A percentile compares a stretch with the other conserved stretches of the same genome.
These are phyloP conservation scores for Aotearoamyces nothofagi DNA, from an alignment of 2,329 filamentous ascomycete genomes.

Conservation along the genomic window DNA sequence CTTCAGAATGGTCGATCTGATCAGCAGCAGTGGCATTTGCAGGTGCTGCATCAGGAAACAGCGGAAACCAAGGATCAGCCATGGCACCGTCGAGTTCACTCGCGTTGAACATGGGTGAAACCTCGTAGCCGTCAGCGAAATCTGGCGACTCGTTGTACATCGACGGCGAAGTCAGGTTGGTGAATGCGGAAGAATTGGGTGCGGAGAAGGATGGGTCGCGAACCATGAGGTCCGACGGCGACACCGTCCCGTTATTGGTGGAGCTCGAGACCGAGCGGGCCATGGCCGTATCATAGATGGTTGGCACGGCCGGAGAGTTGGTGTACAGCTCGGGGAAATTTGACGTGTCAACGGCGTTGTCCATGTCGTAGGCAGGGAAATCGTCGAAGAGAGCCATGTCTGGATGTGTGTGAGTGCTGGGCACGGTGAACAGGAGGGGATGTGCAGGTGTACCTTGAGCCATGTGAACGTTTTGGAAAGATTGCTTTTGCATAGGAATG, in stretches of 20 bases:
- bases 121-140: slow-evolving; percentile 53
- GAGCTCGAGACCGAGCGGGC: slow-evolving; percentile 25
- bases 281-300: slow-evolving; percentile 32
- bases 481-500: slow-evolving; percentile 34
- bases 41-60: slow-evolving; percentile 44
- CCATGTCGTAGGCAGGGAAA: slow-evolving; percentile 36
- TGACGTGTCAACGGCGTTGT: slow-evolving; percentile 14
- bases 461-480: slow-evolving; percentile 34
- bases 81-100: slow-evolving; percentile 27
- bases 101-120: slow-evolving; percentile 60
- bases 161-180: slow-evolving; percentile 75
- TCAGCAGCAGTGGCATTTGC: slow-evolving; percentile 15
- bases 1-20: too few relatives aligned
- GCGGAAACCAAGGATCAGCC: slow-evolving; percentile 51
- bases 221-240: slow-evolving; percentile 66
- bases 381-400: slow-evolving; percentile 41
- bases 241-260: slow-evolving; percentile 55
- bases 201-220: slow-evolving; percentile 57
- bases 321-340: slow-evolving; percentile 14
- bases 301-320: slow-evolving; percentile 21
- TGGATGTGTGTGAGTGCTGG: slow-evolving; percentile 18
- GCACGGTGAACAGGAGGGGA: not conserved
- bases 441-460: not conserved
- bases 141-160: slow-evolving; percentile 63
- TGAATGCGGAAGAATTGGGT: slow-evolving; percentile 69